Base-by-base conservation (phyloP, 371 early-diverging fungal genomes). In the Mucor mucedo region DNA sequence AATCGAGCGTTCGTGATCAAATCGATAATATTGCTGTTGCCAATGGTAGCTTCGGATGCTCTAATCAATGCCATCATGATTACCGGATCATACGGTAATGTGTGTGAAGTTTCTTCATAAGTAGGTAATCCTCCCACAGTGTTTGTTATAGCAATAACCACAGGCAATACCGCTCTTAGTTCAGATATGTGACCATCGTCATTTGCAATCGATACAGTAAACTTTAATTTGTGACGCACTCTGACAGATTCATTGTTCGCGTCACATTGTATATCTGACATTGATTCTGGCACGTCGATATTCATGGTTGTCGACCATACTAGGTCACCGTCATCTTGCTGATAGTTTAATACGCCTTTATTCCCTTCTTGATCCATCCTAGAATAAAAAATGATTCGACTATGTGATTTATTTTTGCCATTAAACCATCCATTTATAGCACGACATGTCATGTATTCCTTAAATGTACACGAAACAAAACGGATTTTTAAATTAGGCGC, bases 371-470 rank as follows among this genome's bases (percentile, higher is more conserved):
- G 59, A 48, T 53, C 63, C 14, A 70, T 49, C 7, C 72, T 60
- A 7, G 54, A 47, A 58, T 75, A 72, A 14, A 68, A 57, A 9
- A 82, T 62, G 21, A 82, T 65, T 9, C 76, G 72, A 5, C 75
- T 62, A 42, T 77, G 75, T 1, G 71, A 61, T 39, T 74, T 68
- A 10, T 73, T 64, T 42, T 71, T 62, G 57, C 74, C 65, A 67
- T 70, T 72, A 60, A 71, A 55, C 77, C 76, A 60, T 7, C 55
- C 64, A 49, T 70, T 58, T 29, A 63, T 60, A 10, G 78, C 71
- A 27, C 69, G 61, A 55, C 72, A 77, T 2, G 74, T 69, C 59
- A 74, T 68, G 41, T 79, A 79, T 52, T 82, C 82, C 50, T 82
- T 82, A 49, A 82, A 74, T 0, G 66, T 69, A 44, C 74, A 77